These are phyloP conservation scores for Penicillium fimorum DNA, from an alignment of 495 filamentous ascomycete genomes.

Conservation along the genomic window DNA sequence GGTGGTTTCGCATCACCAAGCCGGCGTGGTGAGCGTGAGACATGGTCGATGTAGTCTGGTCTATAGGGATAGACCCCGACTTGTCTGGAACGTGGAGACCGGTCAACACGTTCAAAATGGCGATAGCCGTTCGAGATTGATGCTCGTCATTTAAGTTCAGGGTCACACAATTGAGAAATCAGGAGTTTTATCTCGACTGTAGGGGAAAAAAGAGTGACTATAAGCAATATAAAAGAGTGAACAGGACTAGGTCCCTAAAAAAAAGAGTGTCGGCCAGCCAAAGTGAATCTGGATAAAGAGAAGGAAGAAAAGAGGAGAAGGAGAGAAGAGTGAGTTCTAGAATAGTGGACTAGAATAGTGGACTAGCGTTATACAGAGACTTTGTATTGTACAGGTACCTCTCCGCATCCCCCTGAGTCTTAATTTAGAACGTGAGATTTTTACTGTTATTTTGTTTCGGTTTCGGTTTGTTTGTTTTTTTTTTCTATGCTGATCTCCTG, in stretches of 20 bases:
- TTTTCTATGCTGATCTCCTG: not conserved
- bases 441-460: not conserved
- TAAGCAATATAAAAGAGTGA: constrained; percentile 33
- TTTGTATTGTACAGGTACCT: constrained; percentile 8
- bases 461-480: not conserved
- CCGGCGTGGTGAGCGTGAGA: constrained; percentile 34
- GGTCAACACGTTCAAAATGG: constrained; percentile 7
- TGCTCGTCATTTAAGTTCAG: constrained; percentile 20
- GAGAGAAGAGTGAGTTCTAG: constrained; percentile 19
- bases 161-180: not conserved
- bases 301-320: constrained; percentile 28
- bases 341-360: constrained; percentile 5
- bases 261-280: constrained; percentile 38
- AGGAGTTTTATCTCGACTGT: not conserved
- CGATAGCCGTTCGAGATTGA: constrained; percentile 15
- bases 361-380: not conserved
- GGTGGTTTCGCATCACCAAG: constrained; percentile 24
- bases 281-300: constrained; percentile 22
- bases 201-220: not conserved
- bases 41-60: constrained; percentile 25
- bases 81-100: constrained; percentile 5
- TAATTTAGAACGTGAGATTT: constrained; percentile 3
- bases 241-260: constrained; percentile 26
- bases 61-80: constrained; percentile 7
- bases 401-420: constrained; percentile 16